Percentiles rank a stretch among this genome's conserved stretches.
Evolutionary conservation across 768 basidiomycete genomes (phyloP).

Genomic region (Mycena kentingensis): DNA sequence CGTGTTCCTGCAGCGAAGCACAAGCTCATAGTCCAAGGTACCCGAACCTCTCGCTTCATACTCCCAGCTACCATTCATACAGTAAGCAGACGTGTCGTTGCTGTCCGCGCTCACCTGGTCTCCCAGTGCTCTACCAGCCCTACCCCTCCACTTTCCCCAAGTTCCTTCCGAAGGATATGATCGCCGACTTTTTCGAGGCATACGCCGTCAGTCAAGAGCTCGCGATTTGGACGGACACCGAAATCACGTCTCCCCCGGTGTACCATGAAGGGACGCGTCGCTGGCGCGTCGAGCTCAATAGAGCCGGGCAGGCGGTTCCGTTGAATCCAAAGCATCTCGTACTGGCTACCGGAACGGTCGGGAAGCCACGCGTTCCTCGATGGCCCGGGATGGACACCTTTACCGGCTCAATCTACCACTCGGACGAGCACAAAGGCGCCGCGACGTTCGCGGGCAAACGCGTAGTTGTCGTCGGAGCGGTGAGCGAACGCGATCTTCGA

Average conservation of each 20-base stretch:
- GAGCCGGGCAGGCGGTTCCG: not conserved
- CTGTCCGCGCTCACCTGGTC: not conserved
- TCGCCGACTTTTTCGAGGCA: constrained; percentile 18
- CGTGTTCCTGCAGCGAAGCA: constrained; percentile 38
- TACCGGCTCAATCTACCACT: constrained; percentile 12
- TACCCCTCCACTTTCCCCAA: constrained; percentile 15
- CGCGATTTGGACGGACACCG: constrained; percentile 11
- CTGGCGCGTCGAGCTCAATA: constrained; percentile 11
- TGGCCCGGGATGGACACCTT: constrained; percentile 16
- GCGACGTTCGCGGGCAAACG: constrained; percentile 13
- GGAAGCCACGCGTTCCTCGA: constrained; percentile 1
- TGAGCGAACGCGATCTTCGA: not conserved
- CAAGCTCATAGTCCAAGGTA: constrained; percentile 1
- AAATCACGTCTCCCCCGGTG: not conserved
- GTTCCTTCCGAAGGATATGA: constrained; percentile 10
- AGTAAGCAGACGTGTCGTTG: not conserved
- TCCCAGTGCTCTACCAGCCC: constrained; percentile 14
- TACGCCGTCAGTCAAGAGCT: constrained; percentile 14
- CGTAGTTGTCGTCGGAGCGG: constrained; percentile 17
- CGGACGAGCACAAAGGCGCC: constrained; percentile 12
- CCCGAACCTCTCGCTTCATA: constrained; percentile 18
- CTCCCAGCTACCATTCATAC: constrained; percentile 4
- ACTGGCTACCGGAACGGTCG: constrained; percentile 6
- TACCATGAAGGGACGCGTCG: not conserved
- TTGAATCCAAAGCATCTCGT: constrained; percentile 11